These are phyloP conservation scores for Alternaria novae-zelandiae DNA, from an alignment of 2,329 filamentous ascomycete species.

Conservation along the genomic window DNA sequence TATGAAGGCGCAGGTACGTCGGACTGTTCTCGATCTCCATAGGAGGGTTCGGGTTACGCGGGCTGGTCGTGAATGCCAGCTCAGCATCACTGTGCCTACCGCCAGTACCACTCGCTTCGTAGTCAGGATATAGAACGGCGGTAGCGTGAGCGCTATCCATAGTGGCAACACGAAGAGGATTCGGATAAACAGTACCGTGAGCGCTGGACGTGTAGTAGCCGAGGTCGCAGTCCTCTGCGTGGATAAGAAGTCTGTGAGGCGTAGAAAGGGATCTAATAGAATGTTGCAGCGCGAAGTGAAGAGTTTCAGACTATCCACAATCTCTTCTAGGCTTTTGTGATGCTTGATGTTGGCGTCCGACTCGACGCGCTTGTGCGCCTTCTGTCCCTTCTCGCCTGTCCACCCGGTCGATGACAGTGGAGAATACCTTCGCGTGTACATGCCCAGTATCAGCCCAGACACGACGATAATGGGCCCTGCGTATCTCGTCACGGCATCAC, in stretches of 20 bases:
- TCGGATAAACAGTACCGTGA: constrained; percentile 87
- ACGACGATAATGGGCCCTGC: constrained; percentile 86
- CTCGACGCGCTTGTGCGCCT: constrained; percentile 57
- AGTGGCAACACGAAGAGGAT: constrained; percentile 87
- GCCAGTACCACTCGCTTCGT: constrained; percentile 83
- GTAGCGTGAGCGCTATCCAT: constrained; percentile 83
- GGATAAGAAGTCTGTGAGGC: constrained; percentile 90
- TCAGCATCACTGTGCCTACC: constrained; percentile 83
- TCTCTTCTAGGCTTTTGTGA: constrained; percentile 95
- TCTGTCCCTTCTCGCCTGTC: constrained; percentile 66
- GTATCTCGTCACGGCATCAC: constrained; percentile 79
- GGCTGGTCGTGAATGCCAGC: constrained; percentile 89
- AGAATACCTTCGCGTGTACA: constrained; percentile 91
- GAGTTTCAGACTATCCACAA: constrained; percentile 88
- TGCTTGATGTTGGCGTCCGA: constrained; percentile 73
- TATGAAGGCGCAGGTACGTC: constrained; percentile 71
- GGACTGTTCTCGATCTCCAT: constrained; percentile 83
- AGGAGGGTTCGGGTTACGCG: constrained; percentile 84
- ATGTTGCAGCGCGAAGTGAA: constrained; percentile 93
- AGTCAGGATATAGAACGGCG: constrained; percentile 84
- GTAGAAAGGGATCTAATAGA: constrained; percentile 84
- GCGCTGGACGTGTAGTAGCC: constrained; percentile 85
- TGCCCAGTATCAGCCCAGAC: constrained; percentile 79
- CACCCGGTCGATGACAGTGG: constrained; percentile 86
- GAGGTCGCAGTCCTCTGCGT: constrained; percentile 90